Evolutionary conservation across 768 basidiomycete species (phyloP).

Genomic region (Phylloporus sp.): DNA sequence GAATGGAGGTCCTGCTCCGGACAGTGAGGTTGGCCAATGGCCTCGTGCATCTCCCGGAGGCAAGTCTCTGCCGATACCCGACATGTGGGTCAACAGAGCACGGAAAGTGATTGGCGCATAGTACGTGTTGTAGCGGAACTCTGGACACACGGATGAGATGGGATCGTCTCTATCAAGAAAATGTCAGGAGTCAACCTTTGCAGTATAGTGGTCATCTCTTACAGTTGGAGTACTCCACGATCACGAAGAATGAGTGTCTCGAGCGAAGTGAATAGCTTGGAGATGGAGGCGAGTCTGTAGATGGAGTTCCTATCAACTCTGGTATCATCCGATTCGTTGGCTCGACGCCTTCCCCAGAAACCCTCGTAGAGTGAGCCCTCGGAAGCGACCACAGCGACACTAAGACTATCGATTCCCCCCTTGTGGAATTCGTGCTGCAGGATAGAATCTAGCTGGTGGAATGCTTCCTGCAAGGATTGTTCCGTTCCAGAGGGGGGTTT

Average conservation of each 20-base stretch:
- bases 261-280: constrained; percentile 48
- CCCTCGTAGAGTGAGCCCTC: constrained; percentile 43
- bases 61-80: constrained; percentile 31
- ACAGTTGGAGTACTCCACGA: constrained; percentile 40
- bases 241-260: constrained; percentile 49
- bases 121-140: constrained; percentile 20
- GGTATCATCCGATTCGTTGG: constrained; percentile 38
- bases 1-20: constrained; percentile 26
- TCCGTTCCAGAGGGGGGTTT: constrained; percentile 14
- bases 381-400: constrained; percentile 46
- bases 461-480: constrained; percentile 3
- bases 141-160: constrained; percentile 31
- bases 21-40: constrained; percentile 39
- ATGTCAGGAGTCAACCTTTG: not conserved
- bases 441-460: constrained; percentile 3
- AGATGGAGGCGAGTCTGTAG: constrained; percentile 50
- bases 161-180: constrained; percentile 42
- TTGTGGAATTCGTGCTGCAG: constrained; percentile 20
- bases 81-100: constrained; percentile 41
- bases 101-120: constrained; percentile 36
- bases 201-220: constrained; percentile 6
- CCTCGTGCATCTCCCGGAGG: constrained; percentile 31
- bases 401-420: constrained; percentile 46
- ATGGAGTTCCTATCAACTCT: constrained; percentile 41
- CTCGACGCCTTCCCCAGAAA: constrained; percentile 41